phyloP scores from a whole-genome alignment of 306 rosid species.

The Albizia julibrissin region DNA sequence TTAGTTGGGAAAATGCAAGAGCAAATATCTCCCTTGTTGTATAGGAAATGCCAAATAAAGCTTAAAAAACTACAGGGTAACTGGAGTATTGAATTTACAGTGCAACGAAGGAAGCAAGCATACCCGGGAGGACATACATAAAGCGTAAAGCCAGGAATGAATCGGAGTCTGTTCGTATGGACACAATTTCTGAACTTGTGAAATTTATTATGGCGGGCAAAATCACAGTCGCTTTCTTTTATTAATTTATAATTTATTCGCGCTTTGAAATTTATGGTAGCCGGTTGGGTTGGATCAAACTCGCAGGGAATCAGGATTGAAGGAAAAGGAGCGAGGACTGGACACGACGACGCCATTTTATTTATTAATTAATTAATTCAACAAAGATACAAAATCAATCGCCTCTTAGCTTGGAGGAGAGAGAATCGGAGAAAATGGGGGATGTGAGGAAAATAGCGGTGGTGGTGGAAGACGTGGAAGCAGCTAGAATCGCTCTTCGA shows the following conservation, averaged over 20 bases:
- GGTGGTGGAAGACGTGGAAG: conserved; percentile 88
- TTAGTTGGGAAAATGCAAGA: not conserved
- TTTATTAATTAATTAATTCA: not conserved
- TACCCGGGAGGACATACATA: not conserved
- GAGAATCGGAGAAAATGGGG: not conserved
- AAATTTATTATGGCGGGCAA: not conserved
- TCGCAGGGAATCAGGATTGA: conserved; percentile 15
- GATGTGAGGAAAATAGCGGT: conserved; percentile 81
- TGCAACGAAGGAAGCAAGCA: not conserved
- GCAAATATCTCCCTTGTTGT: not conserved
- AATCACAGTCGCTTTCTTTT: conserved; percentile 1
- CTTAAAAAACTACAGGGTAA: not conserved
- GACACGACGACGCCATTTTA: not conserved
- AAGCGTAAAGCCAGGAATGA: not conserved
- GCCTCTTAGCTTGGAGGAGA: not conserved
- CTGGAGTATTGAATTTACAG: no score
- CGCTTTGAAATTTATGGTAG: not conserved
- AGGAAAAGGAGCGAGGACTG: not conserved
- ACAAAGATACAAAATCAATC: conserved; percentile 24
- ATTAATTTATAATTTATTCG: not conserved
- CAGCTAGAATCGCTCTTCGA: conserved; percentile 71
- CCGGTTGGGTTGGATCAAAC: conserved; percentile 18
- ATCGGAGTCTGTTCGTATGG: conserved; percentile 4
- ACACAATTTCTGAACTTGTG: conserved; percentile 25
- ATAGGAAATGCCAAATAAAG: not conserved